Conservation (phyloP, 768 basidiomycete genomes). For the Leccinellum rugosiceps region DNA sequence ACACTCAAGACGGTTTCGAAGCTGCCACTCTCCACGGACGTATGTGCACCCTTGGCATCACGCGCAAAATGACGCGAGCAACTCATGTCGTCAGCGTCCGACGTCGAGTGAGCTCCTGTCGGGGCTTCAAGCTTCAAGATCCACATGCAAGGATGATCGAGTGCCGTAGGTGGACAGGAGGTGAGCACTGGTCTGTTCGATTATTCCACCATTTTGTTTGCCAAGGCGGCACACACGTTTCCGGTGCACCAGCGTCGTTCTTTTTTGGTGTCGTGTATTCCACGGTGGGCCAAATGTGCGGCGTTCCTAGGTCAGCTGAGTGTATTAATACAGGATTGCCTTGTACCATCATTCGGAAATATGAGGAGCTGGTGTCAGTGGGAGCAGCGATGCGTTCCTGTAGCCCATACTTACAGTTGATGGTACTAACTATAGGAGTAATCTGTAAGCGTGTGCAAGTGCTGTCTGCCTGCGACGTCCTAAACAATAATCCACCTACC, state of each 20-base stretch:
- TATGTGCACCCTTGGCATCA: conserved; percentile 4
- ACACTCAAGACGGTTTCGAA: conserved; percentile 1
- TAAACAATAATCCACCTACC: conserved; percentile 4
- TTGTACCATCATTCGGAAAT: not conserved
- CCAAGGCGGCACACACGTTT: conserved; percentile 4
- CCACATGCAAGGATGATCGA: not conserved
- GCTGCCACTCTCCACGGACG: conserved; percentile 13
- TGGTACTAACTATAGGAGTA: not conserved
- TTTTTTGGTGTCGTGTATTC: conserved; percentile 4
- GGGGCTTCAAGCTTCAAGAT: conserved; percentile 6
- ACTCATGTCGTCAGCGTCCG: not conserved
- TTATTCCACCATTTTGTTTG: not conserved
- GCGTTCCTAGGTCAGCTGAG: not conserved
- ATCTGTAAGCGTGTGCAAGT: not conserved
- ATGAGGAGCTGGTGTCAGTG: not conserved
- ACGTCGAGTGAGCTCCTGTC: not conserved
- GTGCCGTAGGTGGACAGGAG: conserved; percentile 1
- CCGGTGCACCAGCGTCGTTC: not conserved
- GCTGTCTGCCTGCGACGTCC: not conserved
- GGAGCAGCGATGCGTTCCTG: not conserved
- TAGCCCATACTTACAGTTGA: not conserved
- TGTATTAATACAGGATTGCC: not conserved
- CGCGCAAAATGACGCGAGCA: not conserved
- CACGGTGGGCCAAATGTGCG: not conserved
- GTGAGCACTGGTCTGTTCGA: conserved; percentile 12